Evolutionary conservation across 2,329 filamentous ascomycete genomes (phyloP), one percentile per base, ranked within the genome.

Genomic region (Teratosphaeria nubilosa): DNA sequence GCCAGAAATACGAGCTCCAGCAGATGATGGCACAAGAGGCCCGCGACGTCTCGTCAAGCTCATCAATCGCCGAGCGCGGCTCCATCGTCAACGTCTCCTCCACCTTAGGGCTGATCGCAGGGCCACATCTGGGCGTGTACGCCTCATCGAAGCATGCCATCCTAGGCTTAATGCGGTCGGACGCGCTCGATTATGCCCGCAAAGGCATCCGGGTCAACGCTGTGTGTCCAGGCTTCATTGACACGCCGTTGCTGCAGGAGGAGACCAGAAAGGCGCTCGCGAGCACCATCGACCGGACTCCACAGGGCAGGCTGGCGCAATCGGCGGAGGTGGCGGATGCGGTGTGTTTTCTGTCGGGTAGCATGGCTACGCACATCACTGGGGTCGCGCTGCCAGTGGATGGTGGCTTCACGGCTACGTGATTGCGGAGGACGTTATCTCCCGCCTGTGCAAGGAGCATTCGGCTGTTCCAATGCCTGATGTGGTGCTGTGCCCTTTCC

Each of bases 191-290:
- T 0, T 84, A 84, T 69, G 78, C 77, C 0, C 65, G 73, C 3
- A 65, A 74, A 54, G 77, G 76, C 3, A 82, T 85, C 58, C 77
- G 81, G 54, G 80, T 85, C 68, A 85, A 85, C 64, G 81, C 80
- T 2, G 78, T 85, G n/a, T 83, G 82, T 57, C 82, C 82, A 0
- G 80, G 77, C 45, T 63, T 62, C 56, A 37, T 64, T 9, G 58
- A 45, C 1, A 62, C 60, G 22, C 59, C 60, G 13, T 45, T 62
- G 14, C 37, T 64, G 13, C 37, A 24, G n/a, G 51, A 52, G 51
- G 51, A 27, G 51, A 52, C 24, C 16, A 25, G n/a, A 25, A 27
- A 52, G 37, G 37, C 37, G 37, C 37, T 45, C 16, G 37, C 37
- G 13, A 20, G 16, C 5, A 10, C 51, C 16, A 52, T 52, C 30